Percentiles rank a stretch among this genome's conserved stretches.
phyloP scores from a whole-genome alignment of 257 asterid genomes.

The Plectranthus barbatus region DNA sequence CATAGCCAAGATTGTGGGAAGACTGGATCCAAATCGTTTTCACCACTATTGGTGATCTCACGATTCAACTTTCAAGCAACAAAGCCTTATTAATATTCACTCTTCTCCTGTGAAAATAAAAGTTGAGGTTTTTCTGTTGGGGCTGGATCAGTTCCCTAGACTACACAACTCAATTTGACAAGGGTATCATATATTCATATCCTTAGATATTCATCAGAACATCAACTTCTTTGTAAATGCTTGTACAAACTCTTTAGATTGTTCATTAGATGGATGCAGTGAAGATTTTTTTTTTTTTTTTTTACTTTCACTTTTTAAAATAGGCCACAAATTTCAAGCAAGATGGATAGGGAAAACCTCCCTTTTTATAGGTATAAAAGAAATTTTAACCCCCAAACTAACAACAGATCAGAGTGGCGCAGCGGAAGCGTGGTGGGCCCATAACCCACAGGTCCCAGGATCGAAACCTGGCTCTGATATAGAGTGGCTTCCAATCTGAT shows the following conservation, averaged over 20 bases:
- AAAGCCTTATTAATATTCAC: background rate
- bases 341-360: no score
- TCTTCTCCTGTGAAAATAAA: background rate
- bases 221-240: background rate
- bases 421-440: slow-evolving; percentile 99
- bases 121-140: background rate
- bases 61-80: background rate
- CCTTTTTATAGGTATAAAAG: no score
- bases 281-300: no score
- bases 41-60: slow-evolving; percentile 80
- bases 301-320: no score
- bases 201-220: no score
- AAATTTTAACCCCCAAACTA: no score
- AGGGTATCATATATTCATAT: no score
- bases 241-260: background rate
- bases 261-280: no score
- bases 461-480: slow-evolving; percentile 99
- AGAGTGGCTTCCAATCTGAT: no score
- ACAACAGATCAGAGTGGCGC: slow-evolving; percentile 93
- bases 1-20: slow-evolving; percentile 69
- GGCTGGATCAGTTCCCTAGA: background rate
- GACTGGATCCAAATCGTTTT: slow-evolving; percentile 84
- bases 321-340: no score
- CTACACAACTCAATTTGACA: background rate
- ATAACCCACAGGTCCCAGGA: slow-evolving; percentile 99